These are phyloP conservation scores for Alternaria incomplexa DNA, from an alignment of 2,329 filamentous ascomycete genomes.

Conservation along the genomic window DNA sequence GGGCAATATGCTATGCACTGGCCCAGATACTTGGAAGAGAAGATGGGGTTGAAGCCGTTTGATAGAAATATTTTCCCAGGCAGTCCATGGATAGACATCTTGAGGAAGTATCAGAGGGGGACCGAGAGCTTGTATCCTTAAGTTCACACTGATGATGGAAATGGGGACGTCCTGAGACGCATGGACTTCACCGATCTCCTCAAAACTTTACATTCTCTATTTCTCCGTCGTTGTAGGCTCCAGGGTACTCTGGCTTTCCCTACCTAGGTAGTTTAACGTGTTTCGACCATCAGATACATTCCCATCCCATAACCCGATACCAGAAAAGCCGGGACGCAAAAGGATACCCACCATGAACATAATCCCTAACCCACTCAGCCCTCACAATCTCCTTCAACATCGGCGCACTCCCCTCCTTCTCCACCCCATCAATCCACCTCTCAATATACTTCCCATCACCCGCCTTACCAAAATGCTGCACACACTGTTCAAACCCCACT, in stretches of 20 bases:
- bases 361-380: neutral
- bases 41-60: neutral
- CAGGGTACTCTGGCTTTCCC: too few relatives aligned
- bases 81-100: rapidly evolving
- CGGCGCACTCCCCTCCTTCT: neutral
- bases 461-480: neutral
- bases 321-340: too few relatives aligned
- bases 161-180: neutral
- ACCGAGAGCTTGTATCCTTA: neutral
- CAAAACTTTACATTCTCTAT: too few relatives aligned
- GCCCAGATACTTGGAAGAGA: neutral
- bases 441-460: neutral
- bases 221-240: too few relatives aligned
- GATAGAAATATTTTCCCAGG: neutral
- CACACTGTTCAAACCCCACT: neutral
- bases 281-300: too few relatives aligned
- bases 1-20: neutral
- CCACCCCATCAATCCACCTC: neutral
- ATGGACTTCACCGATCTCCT: neutral
- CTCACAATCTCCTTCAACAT: neutral
- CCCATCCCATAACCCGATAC: too few relatives aligned
- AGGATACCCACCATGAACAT: neutral
- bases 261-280: too few relatives aligned
- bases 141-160: neutral
- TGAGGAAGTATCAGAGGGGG: neutral